Evolutionary conservation across 176 grass and related monocot genomes (phyloP).

Genomic region (Zoysia pacifica): DNA sequence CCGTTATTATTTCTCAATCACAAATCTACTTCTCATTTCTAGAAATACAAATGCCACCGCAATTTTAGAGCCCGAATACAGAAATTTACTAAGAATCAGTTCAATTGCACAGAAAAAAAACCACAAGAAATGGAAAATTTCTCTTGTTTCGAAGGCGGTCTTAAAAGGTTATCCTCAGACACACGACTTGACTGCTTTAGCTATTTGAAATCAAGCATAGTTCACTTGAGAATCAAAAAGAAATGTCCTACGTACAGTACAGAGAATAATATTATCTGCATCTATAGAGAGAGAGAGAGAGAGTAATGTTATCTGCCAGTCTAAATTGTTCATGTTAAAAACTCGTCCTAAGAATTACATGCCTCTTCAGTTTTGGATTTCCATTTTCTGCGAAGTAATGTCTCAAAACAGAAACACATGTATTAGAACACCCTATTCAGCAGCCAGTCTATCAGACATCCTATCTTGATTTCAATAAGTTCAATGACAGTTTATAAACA

Average conservation of each 20-base stretch:
- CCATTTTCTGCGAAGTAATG: neutral
- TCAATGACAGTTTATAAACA: conserved; percentile 35
- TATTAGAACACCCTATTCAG: neutral
- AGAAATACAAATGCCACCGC: no score
- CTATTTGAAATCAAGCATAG: no score
- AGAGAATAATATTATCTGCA: neutral
- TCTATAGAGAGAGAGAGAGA: no score
- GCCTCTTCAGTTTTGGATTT: neutral
- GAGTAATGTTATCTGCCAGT: neutral
- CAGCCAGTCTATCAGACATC: conserved; percentile 8
- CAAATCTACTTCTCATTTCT: no score
- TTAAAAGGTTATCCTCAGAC: no score
- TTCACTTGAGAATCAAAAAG: neutral
- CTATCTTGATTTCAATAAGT: conserved; percentile 27
- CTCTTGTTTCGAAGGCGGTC: no score
- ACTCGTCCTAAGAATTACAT: neutral
- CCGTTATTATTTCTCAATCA: no score
- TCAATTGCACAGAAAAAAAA: no score
- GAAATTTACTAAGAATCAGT: no score
- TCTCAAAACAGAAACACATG: neutral
- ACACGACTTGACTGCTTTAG: no score
- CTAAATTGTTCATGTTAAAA: neutral
- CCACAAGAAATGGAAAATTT: no score
- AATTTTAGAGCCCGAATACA: no score
- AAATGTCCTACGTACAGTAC: neutral